phyloP scores from a whole-genome alignment of 352 stramenopile species.

The Sclerospora graminicola region DNA sequence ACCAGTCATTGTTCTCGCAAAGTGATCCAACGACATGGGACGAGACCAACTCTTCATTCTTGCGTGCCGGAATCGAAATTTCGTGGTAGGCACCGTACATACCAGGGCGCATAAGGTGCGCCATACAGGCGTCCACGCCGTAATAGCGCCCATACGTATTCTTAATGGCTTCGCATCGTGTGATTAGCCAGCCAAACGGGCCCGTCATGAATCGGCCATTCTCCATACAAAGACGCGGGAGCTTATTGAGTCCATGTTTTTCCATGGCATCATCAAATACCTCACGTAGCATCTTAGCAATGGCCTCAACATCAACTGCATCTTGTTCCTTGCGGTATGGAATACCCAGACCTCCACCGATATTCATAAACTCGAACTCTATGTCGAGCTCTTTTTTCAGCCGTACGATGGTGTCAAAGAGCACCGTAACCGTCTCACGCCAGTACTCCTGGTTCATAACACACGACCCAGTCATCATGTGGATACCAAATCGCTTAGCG shows the following conservation, averaged over 20 bases:
- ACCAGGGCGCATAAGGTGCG: conserved; percentile 83
- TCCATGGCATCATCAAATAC: conserved; percentile 73
- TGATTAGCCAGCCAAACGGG: conserved; percentile 79
- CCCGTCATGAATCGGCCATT: conserved; percentile 86
- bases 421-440: conserved; percentile 77
- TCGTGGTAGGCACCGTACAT: conserved; percentile 88
- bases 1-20: conserved; percentile 91
- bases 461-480: conserved; percentile 89
- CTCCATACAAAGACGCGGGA: conserved; percentile 81
- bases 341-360: conserved; percentile 81
- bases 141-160: conserved; percentile 80
- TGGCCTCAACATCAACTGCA: conserved; percentile 51
- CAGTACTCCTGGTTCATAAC: conserved; percentile 87
- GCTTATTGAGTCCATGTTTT: conserved; percentile 40
- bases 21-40: conserved; percentile 80
- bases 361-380: conserved; percentile 89
- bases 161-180: conserved; percentile 81
- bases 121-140: conserved; percentile 84
- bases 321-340: conserved; percentile 74
- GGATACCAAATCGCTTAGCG: conserved; percentile 81
- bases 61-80: conserved; percentile 65
- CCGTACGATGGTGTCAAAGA: conserved; percentile 75
- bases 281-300: conserved; percentile 65
- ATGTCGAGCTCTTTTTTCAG: conserved; percentile 75
- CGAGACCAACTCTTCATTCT: conserved; percentile 26